Evolutionary conservation across 768 basidiomycete species (phyloP), one percentile per base, ranked within the genome.

Genomic region (Auriculariales sp.): DNA sequence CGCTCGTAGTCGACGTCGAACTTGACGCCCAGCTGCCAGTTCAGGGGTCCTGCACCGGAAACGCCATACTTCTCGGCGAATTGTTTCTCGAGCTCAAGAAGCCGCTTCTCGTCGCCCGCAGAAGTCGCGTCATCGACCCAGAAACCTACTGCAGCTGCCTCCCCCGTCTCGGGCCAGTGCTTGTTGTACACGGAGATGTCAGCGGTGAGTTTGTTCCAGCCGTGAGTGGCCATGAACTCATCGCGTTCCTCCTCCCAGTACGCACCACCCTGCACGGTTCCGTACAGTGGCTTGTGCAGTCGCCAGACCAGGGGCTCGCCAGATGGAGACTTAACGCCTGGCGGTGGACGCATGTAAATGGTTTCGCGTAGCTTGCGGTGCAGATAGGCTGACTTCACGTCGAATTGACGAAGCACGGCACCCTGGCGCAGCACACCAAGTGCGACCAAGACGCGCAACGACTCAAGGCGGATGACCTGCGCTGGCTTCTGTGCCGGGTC

Each of bases 331-430:
- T 58, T 55, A 30, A 61, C 58, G 1, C 62, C 64, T 7, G 56
- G 49, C 5, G 62, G 62, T 46, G 66, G 65, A 17, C 64, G 61
- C 64, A 71, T 67, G 47, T 61, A 68, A 0, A 56, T 48, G 33
- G 67, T 62, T 5, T 68, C 59, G 2, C 58, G 52, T 1, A 52
- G 30, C 9, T 46, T 36, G 32, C 67, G 63, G 53, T 71, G 57
- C 1, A 71, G 61, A 54, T 65, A 72, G 0, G 68, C 66, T 0
- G 64, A 68, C 29, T 68, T 69, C 25, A 71, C 58, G 54, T 72
- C 66, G 4, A 69, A 57, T 33, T 71, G 68, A 4, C 63, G 56
- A 1, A 66, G 54, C 11, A 67, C 66, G 65, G 63, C 71, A 30
- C 62, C 64, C 32, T 12, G 7, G 0, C 59, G 39, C 0, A 49